These are phyloP conservation scores for Lachancea sp. DNA, from an alignment of 805 yeast genomes.

Conservation along the genomic window DNA sequence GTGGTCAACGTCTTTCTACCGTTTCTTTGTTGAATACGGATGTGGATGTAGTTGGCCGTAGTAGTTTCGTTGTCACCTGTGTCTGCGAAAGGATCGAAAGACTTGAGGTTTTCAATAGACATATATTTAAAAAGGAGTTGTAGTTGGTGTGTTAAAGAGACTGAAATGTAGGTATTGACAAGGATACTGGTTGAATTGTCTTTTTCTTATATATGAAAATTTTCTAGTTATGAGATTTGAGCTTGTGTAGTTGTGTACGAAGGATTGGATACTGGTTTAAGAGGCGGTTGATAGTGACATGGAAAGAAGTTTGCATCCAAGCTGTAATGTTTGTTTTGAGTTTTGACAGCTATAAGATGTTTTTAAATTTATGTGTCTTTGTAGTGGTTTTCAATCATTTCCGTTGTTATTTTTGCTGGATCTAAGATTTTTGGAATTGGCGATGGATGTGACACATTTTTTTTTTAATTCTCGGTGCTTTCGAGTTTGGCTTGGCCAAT, in stretches of 20 bases:
- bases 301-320: no score
- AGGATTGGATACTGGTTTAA: no score
- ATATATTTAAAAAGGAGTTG: slow-evolving; percentile 12
- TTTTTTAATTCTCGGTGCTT: no score
- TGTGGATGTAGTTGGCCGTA: slow-evolving; percentile 91
- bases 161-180: not conserved
- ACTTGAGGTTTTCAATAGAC: slow-evolving; percentile 85
- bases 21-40: slow-evolving; percentile 99
- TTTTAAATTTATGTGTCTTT: no score
- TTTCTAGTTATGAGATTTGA: not conserved
- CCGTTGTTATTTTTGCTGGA: no score
- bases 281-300: no score
- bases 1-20: slow-evolving; percentile 98
- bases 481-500: no score
- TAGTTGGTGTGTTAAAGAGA: not conserved
- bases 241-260: not conserved
- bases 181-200: not conserved
- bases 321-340: no score
- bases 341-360: no score
- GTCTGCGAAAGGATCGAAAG: slow-evolving; percentile 98
- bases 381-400: no score
- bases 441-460: no score
- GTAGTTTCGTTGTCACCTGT: slow-evolving; percentile 99
- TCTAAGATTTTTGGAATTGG: no score
- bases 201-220: not conserved